Evolutionary conservation across 2,329 filamentous ascomycete species (phyloP).

Genomic region (Tolypocladium endophyticum): DNA sequence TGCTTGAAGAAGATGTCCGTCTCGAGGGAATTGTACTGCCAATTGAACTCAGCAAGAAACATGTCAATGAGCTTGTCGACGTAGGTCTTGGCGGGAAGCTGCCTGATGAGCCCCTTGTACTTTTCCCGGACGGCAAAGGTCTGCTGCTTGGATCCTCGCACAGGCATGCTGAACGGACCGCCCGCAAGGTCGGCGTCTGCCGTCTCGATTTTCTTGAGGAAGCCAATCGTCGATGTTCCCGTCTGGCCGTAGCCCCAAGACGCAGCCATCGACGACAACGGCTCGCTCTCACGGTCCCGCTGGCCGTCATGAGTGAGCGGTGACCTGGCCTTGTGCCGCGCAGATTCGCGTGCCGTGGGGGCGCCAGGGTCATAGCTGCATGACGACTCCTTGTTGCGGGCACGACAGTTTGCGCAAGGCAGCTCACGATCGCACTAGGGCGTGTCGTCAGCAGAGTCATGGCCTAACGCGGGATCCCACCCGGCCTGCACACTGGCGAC

Average conservation of each 20-base stretch:
- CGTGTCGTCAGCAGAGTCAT: neutral
- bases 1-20: constrained; percentile 38
- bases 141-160: constrained; percentile 11
- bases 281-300: constrained; percentile 12
- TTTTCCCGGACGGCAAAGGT: constrained; percentile 36
- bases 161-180: constrained; percentile 1
- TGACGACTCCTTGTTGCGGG: constrained; percentile 42
- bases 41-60: constrained; percentile 49
- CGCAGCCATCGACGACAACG: constrained; percentile 30
- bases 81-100: constrained; percentile 42
- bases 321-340: neutral
- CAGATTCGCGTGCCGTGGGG: constrained; percentile 27
- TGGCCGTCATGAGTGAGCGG: constrained; percentile 1
- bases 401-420: constrained; percentile 49
- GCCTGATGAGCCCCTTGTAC: constrained; percentile 47
- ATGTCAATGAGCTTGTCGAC: constrained; percentile 43
- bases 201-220: constrained; percentile 44
- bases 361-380: constrained; percentile 47
- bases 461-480: neutral
- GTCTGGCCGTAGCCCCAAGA: constrained; percentile 45
- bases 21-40: constrained; percentile 47
- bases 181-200: constrained; percentile 22
- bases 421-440: constrained; percentile 46
- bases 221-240: constrained; percentile 40
- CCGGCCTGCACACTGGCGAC: neutral